Conservation (phyloP, 345 rosid species). For the Psidium guajava region DNA sequence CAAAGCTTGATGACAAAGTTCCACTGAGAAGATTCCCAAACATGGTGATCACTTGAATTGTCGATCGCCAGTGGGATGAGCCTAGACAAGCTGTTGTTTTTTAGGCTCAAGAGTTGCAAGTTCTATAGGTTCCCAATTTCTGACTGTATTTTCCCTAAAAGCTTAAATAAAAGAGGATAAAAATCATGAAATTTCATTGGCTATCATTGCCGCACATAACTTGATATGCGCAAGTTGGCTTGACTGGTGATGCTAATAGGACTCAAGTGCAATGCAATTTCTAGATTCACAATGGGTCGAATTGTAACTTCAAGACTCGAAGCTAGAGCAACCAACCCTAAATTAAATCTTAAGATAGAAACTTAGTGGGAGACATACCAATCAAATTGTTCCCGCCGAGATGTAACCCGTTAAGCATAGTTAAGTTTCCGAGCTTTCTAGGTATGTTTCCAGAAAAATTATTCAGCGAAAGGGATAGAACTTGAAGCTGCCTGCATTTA, state of each 20-base stretch:
- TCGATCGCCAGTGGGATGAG: not conserved
- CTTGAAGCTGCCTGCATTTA: not conserved
- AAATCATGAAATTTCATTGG: not conserved
- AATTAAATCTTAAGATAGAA: not conserved
- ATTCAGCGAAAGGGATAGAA: not conserved
- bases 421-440: not conserved
- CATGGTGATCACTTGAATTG: not conserved
- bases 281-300: not conserved
- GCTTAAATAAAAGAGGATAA: not conserved
- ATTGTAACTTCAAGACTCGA: not conserved
- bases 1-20: not conserved
- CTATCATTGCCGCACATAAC: not conserved
- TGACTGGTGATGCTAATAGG: not conserved
- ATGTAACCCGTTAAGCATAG: not conserved
- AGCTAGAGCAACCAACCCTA: not conserved
- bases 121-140: not conserved
- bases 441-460: not conserved
- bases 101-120: accelerated
- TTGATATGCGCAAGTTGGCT: not conserved
- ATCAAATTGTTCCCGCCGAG: not conserved
- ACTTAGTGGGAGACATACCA: not conserved
- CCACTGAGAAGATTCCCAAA: not conserved
- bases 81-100: not conserved
- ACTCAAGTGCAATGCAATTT: not conserved
- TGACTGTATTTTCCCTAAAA: not conserved